Evolutionary conservation across 306 rosid species (phyloP), one percentile per base, ranked within the genome.

Genomic region (Dalbergia oliveri): DNA sequence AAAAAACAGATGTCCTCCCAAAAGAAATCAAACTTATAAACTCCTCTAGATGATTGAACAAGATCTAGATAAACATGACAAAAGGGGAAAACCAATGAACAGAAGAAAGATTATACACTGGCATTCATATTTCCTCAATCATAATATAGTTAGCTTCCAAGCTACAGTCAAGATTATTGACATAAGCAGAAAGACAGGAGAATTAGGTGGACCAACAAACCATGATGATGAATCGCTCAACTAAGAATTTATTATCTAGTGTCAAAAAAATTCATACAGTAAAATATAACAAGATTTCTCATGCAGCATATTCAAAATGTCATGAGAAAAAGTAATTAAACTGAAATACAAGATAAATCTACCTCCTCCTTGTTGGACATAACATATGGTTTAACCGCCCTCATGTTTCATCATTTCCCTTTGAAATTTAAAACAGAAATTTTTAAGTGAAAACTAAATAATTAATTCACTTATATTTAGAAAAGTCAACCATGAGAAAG

Each of bases 361-460:
- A 44, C 65, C 73, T 37, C 75, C 69, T 9, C 66, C 77, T 14
- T 62, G 73, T 63, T 76, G 75, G 64, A 77, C 69, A 75, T 33
- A 11, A 79, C 39, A 23, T 18, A 47, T 8, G 18, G 64, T 69
- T 34, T 54, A 51, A 31, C 11, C 5, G 5, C 11, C 41, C 59
- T 0, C 14, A 57, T 12, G 64, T 66, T 44, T 47, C 85, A 63
- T 93, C 91, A 90, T 81, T 91, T 93, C 11, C 91, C 97, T 83
- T 94, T 91, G 88, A 35, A 83, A 84, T 69, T 70, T 9, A 26
- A 23, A 65, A 59, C 33, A 15, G 43, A 7, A 72, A 68, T 5
- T 23, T 18, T 9, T 58, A 59, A 37, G 57, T 13, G 16, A 31
- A 16, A 16, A 5, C 31, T 26, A 26, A 26, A 26, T 26, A 26